These are phyloP conservation scores for Globisporangium uncinulatum DNA, from an alignment of 352 stramenopile genomes.

Conservation along the genomic window DNA sequence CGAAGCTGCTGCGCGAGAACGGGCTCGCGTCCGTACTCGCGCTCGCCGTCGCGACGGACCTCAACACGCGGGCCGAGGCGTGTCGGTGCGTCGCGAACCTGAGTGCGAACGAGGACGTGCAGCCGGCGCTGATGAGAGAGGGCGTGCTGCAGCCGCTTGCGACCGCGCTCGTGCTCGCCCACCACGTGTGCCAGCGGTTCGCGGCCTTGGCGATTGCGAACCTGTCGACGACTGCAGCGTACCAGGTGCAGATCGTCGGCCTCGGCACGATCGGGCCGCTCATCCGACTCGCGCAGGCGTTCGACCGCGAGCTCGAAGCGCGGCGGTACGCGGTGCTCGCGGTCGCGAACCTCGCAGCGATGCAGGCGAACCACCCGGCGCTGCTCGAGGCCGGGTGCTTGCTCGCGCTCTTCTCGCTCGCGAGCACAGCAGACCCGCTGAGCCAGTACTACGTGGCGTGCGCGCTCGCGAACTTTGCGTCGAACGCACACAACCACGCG, in stretches of 20 bases:
- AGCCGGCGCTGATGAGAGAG: constrained; percentile 89
- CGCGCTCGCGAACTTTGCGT: constrained; percentile 94
- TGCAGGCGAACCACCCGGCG: constrained; percentile 91
- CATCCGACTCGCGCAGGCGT: constrained; percentile 80
- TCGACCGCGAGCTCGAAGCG: constrained; percentile 91
- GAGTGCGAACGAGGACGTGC: constrained; percentile 92
- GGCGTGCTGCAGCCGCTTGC: constrained; percentile 90
- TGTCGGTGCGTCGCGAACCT: constrained; percentile 93
- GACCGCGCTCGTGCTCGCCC: constrained; percentile 78
- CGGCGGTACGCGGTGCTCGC: constrained; percentile 92
- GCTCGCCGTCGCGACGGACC: constrained; percentile 84
- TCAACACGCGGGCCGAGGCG: constrained; percentile 90
- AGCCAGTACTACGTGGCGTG: constrained; percentile 95
- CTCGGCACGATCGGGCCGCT: constrained; percentile 90
- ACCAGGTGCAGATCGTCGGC: constrained; percentile 94
- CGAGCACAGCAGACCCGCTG: constrained; percentile 89
- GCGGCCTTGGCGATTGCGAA: constrained; percentile 92
- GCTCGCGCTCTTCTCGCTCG: constrained; percentile 90
- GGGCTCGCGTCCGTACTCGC: constrained; percentile 91
- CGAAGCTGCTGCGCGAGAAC: constrained; percentile 93
- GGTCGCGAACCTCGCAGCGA: constrained; percentile 93
- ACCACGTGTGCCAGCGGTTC: constrained; percentile 93
- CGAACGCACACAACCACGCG: constrained; percentile 89
- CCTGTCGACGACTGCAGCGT: constrained; percentile 89
- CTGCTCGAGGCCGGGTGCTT: constrained; percentile 91